Base-by-base conservation (phyloP, 2,329 filamentous ascomycete species). In the Phoma sp. region DNA sequence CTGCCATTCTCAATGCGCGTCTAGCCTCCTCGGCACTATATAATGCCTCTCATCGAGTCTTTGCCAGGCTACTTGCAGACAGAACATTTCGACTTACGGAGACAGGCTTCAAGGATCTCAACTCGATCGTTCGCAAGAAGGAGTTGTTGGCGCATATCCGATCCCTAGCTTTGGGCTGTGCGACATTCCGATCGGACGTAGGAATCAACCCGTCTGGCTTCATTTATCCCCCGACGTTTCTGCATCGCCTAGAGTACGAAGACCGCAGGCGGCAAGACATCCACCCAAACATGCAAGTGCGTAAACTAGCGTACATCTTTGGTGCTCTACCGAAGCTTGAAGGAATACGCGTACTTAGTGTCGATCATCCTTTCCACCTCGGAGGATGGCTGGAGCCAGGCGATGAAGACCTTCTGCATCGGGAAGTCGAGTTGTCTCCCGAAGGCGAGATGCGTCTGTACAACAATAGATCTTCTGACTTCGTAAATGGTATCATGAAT, bases 81-180 rank as follows among this genome's bases (percentile, higher is more conserved):
- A 43, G 55, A n/a, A 39, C 22, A 7, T 55, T 58, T 18, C 47
- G 51, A n/a, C 38, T 55, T 23, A 55, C 55, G 9, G 41, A 46
- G n/a, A 23, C 41, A 14, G 43, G 43, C n/a, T 43, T 47, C 3
- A 27, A 52, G 30, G 47, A 52, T 36, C 35, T 55, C 4, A 18
- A 27, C 2, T 3, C 8, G 7, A 52, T 49, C 10, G 30, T 38
- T 18, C 44, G 32, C n/a, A 35, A 43, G 13, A 22, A 36, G 8
- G 32, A 40, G 7, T 24, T 54, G 7, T 11, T 25, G 1, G 39
- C 25, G 9, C 42, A 39, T 29, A 22, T 54, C 18, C 47, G 33
- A 13, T 43, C 30, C 11, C 7, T 54, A 14, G 48, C 51, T 5
- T 41, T 54, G 24, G 51, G 44, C 13, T 48, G 44, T 37, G 38